Evolutionary conservation across 1,284 basidiomycete genomes (phyloP).

Genomic region (Moesziomyces aphidis): DNA sequence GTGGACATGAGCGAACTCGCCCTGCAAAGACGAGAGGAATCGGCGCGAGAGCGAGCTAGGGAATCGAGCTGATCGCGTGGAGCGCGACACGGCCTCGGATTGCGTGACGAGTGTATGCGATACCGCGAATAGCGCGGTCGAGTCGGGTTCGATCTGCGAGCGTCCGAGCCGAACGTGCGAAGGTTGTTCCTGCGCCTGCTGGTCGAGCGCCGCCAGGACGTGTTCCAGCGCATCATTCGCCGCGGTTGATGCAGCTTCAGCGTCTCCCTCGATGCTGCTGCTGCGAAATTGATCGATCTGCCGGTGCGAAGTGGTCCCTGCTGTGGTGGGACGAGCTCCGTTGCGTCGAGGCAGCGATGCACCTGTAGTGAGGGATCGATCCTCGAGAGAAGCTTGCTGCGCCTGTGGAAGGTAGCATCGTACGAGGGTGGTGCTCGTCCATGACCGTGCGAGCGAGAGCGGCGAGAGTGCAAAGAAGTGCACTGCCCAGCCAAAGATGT

Average conservation of each 20-base stretch:
- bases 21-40: constrained; percentile 27
- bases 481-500: constrained; percentile 41
- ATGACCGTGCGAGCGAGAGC: constrained; percentile 18
- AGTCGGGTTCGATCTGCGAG: constrained; percentile 24
- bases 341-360: constrained; percentile 9
- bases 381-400: not conserved
- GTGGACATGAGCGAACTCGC: constrained; percentile 54
- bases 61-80: constrained; percentile 33
- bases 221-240: constrained; percentile 14
- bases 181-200: constrained; percentile 16
- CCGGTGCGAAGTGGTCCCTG: constrained; percentile 36
- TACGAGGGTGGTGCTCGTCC: constrained; percentile 16
- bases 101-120: constrained; percentile 38
- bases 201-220: constrained; percentile 1
- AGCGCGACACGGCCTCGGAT: constrained; percentile 24
- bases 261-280: not conserved
- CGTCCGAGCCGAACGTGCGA: constrained; percentile 26
- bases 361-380: constrained; percentile 14
- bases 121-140: constrained; percentile 30
- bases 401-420: constrained; percentile 8
- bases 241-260: not conserved
- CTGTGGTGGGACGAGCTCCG: constrained; percentile 17
- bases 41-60: constrained; percentile 22
- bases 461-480: constrained; percentile 38
- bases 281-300: constrained; percentile 32